These are phyloP conservation scores for Yamadazyma membranifaciens DNA, from an alignment of 1,139 yeast genomes.

Conservation along the genomic window DNA sequence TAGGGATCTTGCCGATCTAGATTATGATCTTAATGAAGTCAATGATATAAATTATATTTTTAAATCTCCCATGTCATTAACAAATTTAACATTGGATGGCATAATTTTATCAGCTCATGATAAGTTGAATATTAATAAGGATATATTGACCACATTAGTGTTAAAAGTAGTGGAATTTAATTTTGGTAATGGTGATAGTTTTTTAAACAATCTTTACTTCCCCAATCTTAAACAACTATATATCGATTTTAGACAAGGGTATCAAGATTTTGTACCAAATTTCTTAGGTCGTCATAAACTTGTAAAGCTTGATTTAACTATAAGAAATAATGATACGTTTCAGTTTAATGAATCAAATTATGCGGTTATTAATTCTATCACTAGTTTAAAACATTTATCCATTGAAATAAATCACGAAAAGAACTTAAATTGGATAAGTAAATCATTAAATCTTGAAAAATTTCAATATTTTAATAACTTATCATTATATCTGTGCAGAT, in stretches of 20 bases:
- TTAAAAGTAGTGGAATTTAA: constrained; percentile 25
- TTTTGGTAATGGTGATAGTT: constrained; percentile 15
- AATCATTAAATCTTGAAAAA: constrained; percentile 22
- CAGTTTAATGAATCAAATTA: constrained; percentile 7
- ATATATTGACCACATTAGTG: constrained; percentile 13
- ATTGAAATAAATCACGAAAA: constrained; percentile 41
- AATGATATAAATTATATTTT: constrained; percentile 8
- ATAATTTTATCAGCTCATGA: constrained; percentile 27
- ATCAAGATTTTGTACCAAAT: constrained; percentile 39
- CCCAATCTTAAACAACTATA: constrained; percentile 26
- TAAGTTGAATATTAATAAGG: constrained; percentile 19
- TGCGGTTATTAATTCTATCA: constrained; percentile 13
- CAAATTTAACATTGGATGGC: constrained; percentile 25
- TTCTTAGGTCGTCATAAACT: constrained; percentile 32
- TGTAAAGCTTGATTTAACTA: constrained; percentile 35
- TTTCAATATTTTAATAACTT: constrained; percentile 18
- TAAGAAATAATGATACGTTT: constrained; percentile 38
- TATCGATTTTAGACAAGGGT: constrained; percentile 46
- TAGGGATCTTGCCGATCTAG: constrained; percentile 3
- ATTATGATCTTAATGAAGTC: constrained; percentile 6
- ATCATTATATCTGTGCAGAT: constrained; percentile 32
- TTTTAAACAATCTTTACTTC: constrained; percentile 26
- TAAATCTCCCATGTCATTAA: constrained; percentile 16
- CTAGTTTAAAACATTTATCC: constrained; percentile 34
- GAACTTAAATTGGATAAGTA: constrained; percentile 25